Evolutionary conservation across 2,329 filamentous ascomycete species (phyloP), one percentile per base, ranked within the genome.

Genomic region (Amylocarpus encephaloides): DNA sequence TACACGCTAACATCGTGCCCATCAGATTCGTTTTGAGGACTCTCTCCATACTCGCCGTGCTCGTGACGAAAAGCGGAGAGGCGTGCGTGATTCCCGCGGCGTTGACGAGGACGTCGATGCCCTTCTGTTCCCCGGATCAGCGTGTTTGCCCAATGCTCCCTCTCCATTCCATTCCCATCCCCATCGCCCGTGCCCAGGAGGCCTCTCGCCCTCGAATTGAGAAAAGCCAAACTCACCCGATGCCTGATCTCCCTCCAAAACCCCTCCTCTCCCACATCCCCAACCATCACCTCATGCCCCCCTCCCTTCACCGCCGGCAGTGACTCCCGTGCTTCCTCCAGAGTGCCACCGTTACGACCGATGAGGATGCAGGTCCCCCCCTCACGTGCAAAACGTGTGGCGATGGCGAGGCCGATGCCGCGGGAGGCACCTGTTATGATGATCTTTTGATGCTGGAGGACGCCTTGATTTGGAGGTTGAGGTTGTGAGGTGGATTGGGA

Each of bases 61-160:
- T 61, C 1, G 78, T 80, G 9, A 74, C 71, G 40, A 79, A 70
- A n/a, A 93, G 74, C 1, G 88, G 71, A 0, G 75, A 78, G 11
- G 75, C 76, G 58, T 89, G 82, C 0, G 83, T 75, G 18, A 90
- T 73, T 9, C 89, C 90, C 0, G 89, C 89, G 22, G 86, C 86
- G 63, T 95, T 94, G 56, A 95, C 76, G 1, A 95, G 76, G 29
- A 92, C 72, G 60, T 78, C 71, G 12, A 76, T 67, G 38, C 64
- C 48, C 40, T 57, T 55, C 55, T 61, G 26, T 33, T 32, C 22
- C 18, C 7, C 0, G 13, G 9, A 39, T 32, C 29, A 32, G 6
- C 18, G n/a, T n/a, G 18, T 11, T 49, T 30, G 44, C 36, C 35
- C 18, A 32, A 10, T n/a, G n/a, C 30, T n/a, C 36, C 29, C 7